Conservation (phyloP, 2,329 filamentous ascomycete genomes). For the Fusarium stilboides region DNA sequence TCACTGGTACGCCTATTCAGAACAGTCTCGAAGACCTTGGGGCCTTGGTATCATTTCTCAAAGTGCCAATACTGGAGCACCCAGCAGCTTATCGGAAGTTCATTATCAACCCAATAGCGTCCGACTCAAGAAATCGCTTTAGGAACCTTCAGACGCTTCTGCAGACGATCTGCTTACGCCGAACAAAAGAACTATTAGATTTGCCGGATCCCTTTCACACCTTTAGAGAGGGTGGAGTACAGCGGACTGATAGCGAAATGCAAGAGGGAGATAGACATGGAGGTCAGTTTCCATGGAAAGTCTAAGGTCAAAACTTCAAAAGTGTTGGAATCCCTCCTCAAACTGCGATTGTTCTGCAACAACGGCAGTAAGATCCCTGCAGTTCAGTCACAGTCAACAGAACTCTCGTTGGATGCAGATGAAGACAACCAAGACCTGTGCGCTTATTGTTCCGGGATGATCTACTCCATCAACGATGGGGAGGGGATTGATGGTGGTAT, state of each 20-base stretch:
- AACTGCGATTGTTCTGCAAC: neutral
- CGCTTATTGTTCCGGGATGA: neutral
- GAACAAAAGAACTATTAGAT: fast-evolving
- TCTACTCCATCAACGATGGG: neutral
- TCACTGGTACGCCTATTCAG: neutral
- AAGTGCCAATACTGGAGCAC: neutral
- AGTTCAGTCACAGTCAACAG: neutral
- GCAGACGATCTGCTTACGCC: neutral
- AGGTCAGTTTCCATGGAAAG: neutral
- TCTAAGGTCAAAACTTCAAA: neutral
- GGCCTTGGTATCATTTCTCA: neutral
- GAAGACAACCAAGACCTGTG: neutral
- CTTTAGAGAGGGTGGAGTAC: neutral
- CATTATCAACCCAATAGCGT: neutral
- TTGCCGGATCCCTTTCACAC: fast-evolving
- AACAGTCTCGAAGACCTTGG: neutral
- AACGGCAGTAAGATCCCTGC: neutral
- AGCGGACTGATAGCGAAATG: neutral
- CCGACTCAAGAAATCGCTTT: neutral
- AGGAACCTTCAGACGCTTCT: neutral
- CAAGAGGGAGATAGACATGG: neutral
- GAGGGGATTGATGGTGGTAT: neutral
- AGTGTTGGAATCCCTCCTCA: neutral
- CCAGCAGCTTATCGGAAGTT: neutral
- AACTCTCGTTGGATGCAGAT: neutral